Conservation (phyloP, 352 stramenopile species). For the Phytophthora foliorum region DNA sequence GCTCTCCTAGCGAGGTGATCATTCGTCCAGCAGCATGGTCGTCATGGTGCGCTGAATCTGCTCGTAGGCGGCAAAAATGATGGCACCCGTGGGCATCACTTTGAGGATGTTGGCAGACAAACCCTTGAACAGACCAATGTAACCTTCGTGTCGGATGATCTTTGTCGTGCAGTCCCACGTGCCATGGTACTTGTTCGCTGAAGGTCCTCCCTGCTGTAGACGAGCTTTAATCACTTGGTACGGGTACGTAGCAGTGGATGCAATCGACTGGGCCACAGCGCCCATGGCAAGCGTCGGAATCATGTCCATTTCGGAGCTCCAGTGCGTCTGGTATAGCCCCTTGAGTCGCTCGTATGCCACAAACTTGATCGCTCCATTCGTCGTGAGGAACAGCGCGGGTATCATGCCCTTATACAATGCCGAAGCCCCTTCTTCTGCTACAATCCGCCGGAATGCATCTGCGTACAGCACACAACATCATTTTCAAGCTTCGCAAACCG, state of each 20-base stretch:
- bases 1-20: slow-evolving; percentile 16
- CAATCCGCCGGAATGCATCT: slow-evolving; percentile 95
- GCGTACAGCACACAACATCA: slow-evolving; percentile 16
- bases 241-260: slow-evolving; percentile 93
- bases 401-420: slow-evolving; percentile 97
- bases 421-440: slow-evolving; percentile 94
- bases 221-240: slow-evolving; percentile 98
- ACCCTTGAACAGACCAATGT: slow-evolving; percentile 96
- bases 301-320: slow-evolving; percentile 73
- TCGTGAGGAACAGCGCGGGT: slow-evolving; percentile 96
- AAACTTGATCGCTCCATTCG: slow-evolving; percentile 97
- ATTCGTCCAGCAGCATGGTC: slow-evolving; percentile 54
- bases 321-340: slow-evolving; percentile 65
- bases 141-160: slow-evolving; percentile 94
- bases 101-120: slow-evolving; percentile 96
- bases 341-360: slow-evolving; percentile 87
- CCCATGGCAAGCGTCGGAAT: slow-evolving; percentile 82
- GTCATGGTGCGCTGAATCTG: slow-evolving; percentile 76
- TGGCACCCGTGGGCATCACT: slow-evolving; percentile 96
- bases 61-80: slow-evolving; percentile 94
- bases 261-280: slow-evolving; percentile 82
- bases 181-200: slow-evolving; percentile 89
- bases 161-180: slow-evolving; percentile 92
- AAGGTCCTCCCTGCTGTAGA: slow-evolving; percentile 92
- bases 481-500: not conserved